phyloP scores from a whole-genome alignment of 2,329 filamentous ascomycete genomes.

The Colletotrichum incanum region DNA sequence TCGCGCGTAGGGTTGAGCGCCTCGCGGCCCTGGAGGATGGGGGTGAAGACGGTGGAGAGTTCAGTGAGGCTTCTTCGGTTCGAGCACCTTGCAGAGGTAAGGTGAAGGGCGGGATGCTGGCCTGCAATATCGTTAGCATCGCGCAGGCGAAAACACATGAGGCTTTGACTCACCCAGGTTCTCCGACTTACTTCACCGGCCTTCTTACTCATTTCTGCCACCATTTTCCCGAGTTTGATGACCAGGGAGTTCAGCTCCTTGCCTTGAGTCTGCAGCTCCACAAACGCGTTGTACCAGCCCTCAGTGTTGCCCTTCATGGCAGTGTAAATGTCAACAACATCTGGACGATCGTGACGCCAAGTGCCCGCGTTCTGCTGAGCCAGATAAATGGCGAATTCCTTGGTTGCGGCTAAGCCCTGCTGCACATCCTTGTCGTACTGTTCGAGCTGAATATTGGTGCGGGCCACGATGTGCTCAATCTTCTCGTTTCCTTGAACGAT shows the following conservation, averaged over 20 bases:
- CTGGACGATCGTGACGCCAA: constrained; percentile 74
- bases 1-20: constrained; percentile 39
- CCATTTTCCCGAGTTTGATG: constrained; percentile 81
- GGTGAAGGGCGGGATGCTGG: constrained; percentile 44
- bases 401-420: constrained; percentile 82
- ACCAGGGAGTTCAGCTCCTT: constrained; percentile 79
- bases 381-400: constrained; percentile 84
- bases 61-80: constrained; percentile 37
- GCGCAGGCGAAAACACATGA: neutral
- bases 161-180: constrained; percentile 74
- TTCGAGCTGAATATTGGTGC: constrained; percentile 82
- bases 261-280: constrained; percentile 81
- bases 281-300: constrained; percentile 88
- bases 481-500: constrained; percentile 91
- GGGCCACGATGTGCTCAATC: constrained; percentile 90
- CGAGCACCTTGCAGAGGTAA: constrained; percentile 45
- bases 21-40: constrained; percentile 42
- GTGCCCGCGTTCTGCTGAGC: constrained; percentile 74
- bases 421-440: constrained; percentile 85
- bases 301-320: constrained; percentile 96
- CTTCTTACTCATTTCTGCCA: constrained; percentile 88
- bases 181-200: constrained; percentile 87
- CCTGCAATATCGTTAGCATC: constrained; percentile 32
- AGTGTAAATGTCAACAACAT: constrained; percentile 80
- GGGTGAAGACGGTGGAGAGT: constrained; percentile 47